These are phyloP conservation scores for Esteya vermicola DNA, from an alignment of 2,329 filamentous ascomycete genomes.

Conservation along the genomic window DNA sequence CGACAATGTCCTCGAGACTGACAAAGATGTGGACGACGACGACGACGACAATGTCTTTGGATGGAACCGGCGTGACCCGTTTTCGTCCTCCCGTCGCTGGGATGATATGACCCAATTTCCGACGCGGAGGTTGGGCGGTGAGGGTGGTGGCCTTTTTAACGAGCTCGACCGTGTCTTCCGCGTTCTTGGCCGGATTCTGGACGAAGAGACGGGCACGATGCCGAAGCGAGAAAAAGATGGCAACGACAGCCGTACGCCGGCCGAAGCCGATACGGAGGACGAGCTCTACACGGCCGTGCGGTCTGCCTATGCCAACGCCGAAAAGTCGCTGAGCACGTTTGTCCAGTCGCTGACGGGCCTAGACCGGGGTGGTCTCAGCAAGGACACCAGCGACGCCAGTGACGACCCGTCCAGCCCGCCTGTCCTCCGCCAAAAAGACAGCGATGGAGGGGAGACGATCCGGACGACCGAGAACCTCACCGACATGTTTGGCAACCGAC, in stretches of 20 bases:
- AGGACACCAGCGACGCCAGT: neutral
- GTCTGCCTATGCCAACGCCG: conserved; percentile 21
- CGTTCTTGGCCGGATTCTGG: conserved; percentile 10
- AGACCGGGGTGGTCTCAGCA: no score
- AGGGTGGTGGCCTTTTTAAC: conserved; percentile 10
- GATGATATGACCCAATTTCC: no score
- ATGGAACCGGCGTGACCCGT: neutral
- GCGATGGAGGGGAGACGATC: conserved; percentile 14
- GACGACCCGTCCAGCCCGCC: neutral
- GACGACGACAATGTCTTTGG: neutral
- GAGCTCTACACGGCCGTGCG: conserved; percentile 25
- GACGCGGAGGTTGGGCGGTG: no score
- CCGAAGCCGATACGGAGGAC: conserved; percentile 21
- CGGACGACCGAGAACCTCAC: conserved; percentile 26
- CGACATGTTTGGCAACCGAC: conserved; percentile 27
- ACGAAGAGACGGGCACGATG: conserved; percentile 10
- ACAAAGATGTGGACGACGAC: conserved; percentile 3
- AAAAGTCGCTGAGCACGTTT: conserved; percentile 26
- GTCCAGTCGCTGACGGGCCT: conserved; percentile 18
- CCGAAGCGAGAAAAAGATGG: conserved; percentile 9
- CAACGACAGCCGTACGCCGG: conserved; percentile 10
- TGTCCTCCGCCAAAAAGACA: neutral
- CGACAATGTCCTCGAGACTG: neutral
- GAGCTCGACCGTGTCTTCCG: conserved; percentile 11
- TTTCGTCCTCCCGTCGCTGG: no score